phyloP scores from a whole-genome alignment of 2,329 filamentous ascomycete genomes.

The Alternaria arbusti region DNA sequence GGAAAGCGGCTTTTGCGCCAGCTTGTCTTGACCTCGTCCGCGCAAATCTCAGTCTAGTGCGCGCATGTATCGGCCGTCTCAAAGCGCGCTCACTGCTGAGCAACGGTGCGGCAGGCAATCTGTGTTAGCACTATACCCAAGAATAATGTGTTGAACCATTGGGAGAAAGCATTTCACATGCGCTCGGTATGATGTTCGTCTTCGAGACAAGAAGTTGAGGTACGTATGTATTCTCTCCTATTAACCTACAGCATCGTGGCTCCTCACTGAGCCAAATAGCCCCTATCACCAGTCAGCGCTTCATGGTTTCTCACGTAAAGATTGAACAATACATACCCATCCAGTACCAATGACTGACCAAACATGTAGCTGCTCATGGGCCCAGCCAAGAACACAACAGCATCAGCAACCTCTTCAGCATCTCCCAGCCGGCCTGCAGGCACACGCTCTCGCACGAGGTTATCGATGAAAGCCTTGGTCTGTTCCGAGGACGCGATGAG shows the following conservation, averaged over 20 bases:
- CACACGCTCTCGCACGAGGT: conserved; percentile 13
- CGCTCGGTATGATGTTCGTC: not conserved
- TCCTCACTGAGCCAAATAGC: conserved; percentile 4
- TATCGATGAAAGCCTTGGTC: conserved; percentile 8
- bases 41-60: conserved; percentile 10
- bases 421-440: conserved; percentile 11
- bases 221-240: not conserved
- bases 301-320: not conserved
- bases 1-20: conserved; percentile 1
- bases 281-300: not conserved
- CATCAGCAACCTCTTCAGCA: conserved; percentile 16
- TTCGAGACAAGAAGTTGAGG: not conserved
- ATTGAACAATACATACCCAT: conserved; percentile 10
- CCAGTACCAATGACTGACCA: conserved; percentile 13
- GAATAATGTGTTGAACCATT: not conserved
- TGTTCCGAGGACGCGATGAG: conserved; percentile 25
- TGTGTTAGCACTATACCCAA: not conserved
- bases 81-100: conserved; percentile 10
- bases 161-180: not conserved
- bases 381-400: conserved; percentile 11
- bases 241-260: not conserved
- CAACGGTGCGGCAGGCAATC: not conserved
- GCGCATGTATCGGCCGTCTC: conserved; percentile 11
- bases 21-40: conserved; percentile 12
- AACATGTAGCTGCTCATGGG: conserved; percentile 19